These are phyloP conservation scores for Macadamia tetraphylla DNA, from an alignment of 164 flowering plant species.

Conservation along the genomic window DNA sequence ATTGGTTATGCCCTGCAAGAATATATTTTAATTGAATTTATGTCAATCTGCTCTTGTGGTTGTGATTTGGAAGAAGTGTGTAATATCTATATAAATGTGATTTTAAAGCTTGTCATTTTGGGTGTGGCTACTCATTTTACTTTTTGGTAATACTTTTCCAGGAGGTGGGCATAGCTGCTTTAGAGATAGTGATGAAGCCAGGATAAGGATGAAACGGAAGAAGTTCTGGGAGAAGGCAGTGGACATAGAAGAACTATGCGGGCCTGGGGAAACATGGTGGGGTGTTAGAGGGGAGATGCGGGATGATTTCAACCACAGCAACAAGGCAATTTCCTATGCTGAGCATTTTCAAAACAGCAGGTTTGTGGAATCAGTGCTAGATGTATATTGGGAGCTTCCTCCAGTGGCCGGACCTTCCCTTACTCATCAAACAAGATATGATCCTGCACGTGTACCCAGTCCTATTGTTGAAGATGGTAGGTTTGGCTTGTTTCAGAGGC, in stretches of 20 bases:
- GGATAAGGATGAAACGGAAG: conserved; percentile 63
- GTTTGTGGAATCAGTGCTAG: conserved; percentile 82
- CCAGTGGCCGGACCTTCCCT: conserved; percentile 98
- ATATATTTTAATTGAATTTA: no score
- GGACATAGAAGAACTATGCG: conserved; percentile 73
- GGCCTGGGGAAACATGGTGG: conserved; percentile 89
- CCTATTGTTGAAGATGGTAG: conserved; percentile 95
- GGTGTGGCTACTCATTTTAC: not conserved
- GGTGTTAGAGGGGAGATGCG: conserved; percentile 94
- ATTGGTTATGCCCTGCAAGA: no score
- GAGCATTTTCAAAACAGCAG: conserved; percentile 87
- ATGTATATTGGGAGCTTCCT: conserved; percentile 96
- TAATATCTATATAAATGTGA: not conserved
- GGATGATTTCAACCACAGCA: conserved; percentile 82
- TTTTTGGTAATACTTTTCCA: conserved; percentile 18
- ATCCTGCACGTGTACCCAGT: conserved; percentile 69
- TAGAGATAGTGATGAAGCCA: conserved; percentile 86
- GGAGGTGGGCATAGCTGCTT: conserved; percentile 99
- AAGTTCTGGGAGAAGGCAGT: conserved; percentile 96
- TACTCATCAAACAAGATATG: conserved; percentile 93
- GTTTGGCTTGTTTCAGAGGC: conserved; percentile 69
- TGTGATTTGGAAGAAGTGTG: not conserved
- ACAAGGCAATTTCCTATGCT: conserved; percentile 49
- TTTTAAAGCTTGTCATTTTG: not conserved
- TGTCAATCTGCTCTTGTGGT: no score